These are phyloP conservation scores for Xylaria sp. DNA, from an alignment of 2,329 filamentous ascomycete genomes.

Conservation along the genomic window DNA sequence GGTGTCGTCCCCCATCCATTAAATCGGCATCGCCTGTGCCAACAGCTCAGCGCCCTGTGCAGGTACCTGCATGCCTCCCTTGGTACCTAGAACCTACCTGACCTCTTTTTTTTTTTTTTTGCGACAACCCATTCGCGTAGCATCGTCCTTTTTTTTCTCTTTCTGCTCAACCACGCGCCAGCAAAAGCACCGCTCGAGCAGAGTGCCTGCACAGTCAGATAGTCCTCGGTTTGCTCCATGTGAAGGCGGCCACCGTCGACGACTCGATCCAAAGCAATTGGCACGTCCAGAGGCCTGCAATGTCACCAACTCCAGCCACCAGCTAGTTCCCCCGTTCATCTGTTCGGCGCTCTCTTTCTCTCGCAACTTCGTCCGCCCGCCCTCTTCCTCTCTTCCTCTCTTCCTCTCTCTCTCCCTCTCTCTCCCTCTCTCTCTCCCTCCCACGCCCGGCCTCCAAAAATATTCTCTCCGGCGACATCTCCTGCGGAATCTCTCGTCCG, in stretches of 20 bases:
- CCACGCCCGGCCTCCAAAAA: conserved; percentile 6
- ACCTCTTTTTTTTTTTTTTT: conserved; percentile 42
- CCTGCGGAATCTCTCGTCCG: conserved; percentile 8
- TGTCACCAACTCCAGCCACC: conserved; percentile 44
- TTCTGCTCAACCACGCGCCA: conserved; percentile 37
- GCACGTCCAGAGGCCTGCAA: conserved; percentile 42
- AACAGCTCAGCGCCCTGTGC: conserved; percentile 2
- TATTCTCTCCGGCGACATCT: conserved; percentile 7
- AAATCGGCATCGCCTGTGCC: background rate
- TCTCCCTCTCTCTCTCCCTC: conserved; percentile 11
- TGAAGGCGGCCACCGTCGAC: conserved; percentile 31
- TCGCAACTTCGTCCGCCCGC: background rate
- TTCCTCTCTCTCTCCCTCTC: conserved; percentile 10
- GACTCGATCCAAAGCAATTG: conserved; percentile 42
- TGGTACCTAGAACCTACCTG: conserved; percentile 29
- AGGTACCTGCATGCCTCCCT: conserved; percentile 32
- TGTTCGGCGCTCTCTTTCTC: conserved; percentile 32
- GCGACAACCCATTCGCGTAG: conserved; percentile 43
- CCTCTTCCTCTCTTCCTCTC: conserved; percentile 20
- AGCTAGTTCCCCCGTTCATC: conserved; percentile 43
- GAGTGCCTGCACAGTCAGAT: conserved; percentile 15
- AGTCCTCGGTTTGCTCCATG: conserved; percentile 15
- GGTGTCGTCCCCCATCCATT: background rate
- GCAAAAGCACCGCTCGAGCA: conserved; percentile 22
- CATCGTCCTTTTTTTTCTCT: conserved; percentile 40